These are phyloP conservation scores for Diaporthe eres DNA, from an alignment of 2,329 filamentous ascomycete genomes.

Conservation along the genomic window DNA sequence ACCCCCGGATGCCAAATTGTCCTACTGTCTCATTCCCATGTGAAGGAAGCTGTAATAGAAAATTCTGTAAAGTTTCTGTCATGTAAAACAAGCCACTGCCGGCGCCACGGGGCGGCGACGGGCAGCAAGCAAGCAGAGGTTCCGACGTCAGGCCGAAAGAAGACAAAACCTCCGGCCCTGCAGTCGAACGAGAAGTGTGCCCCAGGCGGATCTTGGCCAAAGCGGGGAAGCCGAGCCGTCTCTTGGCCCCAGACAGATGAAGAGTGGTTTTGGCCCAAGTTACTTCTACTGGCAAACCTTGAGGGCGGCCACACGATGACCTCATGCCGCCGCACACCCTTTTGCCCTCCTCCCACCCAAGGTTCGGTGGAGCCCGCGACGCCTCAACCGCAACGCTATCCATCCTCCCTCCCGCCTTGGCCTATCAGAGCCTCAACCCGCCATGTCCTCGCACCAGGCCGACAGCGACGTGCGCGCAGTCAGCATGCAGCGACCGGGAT, in stretches of 20 bases:
- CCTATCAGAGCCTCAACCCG: slow-evolving; percentile 38
- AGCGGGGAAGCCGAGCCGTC: slow-evolving; percentile 39
- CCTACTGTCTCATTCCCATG: not conserved
- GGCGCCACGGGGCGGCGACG: not conserved
- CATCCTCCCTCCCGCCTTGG: slow-evolving; percentile 19
- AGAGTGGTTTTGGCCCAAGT: slow-evolving; percentile 29
- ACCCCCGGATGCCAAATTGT: not conserved
- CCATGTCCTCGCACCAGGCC: not conserved
- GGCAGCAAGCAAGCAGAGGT: not conserved
- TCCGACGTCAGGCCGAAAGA: slow-evolving; percentile 15
- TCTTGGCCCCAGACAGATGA: slow-evolving; percentile 33
- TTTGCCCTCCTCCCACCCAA: not conserved
- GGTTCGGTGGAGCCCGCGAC: not conserved
- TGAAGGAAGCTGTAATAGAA: not conserved
- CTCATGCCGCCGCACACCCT: slow-evolving; percentile 24
- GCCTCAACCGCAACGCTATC: slow-evolving; percentile 28
- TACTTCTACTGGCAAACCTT: not conserved
- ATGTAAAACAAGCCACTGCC: not conserved
- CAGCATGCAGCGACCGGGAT: slow-evolving; percentile 31
- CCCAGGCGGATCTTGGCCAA: slow-evolving; percentile 31
- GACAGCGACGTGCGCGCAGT: slow-evolving; percentile 14
- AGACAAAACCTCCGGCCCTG: slow-evolving; percentile 14
- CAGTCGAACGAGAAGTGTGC: slow-evolving; percentile 1
- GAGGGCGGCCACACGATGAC: slow-evolving; percentile 32
- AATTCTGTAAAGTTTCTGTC: slow-evolving; percentile 32